Conservation (phyloP, 768 basidiomycete genomes). For the Postia placenta region DNA sequence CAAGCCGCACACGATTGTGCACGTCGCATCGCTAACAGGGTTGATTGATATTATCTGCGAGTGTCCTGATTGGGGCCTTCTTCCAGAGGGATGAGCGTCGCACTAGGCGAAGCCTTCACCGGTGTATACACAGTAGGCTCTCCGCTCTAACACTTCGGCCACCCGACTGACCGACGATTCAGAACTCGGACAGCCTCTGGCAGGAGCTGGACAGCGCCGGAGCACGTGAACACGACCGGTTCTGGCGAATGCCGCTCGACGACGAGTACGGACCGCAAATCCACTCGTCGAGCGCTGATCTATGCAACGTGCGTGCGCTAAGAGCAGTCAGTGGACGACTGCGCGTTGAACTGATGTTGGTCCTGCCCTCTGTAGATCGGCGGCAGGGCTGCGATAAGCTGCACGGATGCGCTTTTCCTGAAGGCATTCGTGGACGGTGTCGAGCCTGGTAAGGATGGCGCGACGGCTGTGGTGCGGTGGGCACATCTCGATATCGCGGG, state of each 20-base stretch:
- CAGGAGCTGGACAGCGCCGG: slow-evolving; percentile 61
- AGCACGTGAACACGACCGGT: slow-evolving; percentile 68
- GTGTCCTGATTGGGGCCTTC: slow-evolving; percentile 41
- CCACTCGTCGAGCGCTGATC: slow-evolving; percentile 69
- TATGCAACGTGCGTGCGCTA: slow-evolving; percentile 62
- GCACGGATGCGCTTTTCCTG: slow-evolving; percentile 84
- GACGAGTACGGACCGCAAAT: slow-evolving; percentile 79
- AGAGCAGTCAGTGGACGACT: not conserved
- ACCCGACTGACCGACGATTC: no score
- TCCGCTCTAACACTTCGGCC: slow-evolving; percentile 3
- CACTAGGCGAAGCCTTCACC: slow-evolving; percentile 72
- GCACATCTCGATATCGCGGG: slow-evolving; percentile 86
- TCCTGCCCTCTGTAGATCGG: slow-evolving; percentile 62
- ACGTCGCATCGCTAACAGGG: slow-evolving; percentile 87
- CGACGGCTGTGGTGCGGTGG: slow-evolving; percentile 57
- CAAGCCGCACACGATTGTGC: slow-evolving; percentile 81
- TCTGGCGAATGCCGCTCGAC: slow-evolving; percentile 90
- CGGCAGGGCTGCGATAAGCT: slow-evolving; percentile 63
- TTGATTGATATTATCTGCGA: not conserved
- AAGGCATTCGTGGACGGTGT: slow-evolving; percentile 77
- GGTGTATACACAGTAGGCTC: slow-evolving; percentile 77
- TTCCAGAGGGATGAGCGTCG: slow-evolving; percentile 61
- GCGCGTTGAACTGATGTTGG: slow-evolving; percentile 2
- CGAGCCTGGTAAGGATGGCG: slow-evolving; percentile 51
- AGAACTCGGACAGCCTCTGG: slow-evolving; percentile 79